Conservation (phyloP, 495 filamentous ascomycete genomes). For the Daldinia caldariorum region DNA sequence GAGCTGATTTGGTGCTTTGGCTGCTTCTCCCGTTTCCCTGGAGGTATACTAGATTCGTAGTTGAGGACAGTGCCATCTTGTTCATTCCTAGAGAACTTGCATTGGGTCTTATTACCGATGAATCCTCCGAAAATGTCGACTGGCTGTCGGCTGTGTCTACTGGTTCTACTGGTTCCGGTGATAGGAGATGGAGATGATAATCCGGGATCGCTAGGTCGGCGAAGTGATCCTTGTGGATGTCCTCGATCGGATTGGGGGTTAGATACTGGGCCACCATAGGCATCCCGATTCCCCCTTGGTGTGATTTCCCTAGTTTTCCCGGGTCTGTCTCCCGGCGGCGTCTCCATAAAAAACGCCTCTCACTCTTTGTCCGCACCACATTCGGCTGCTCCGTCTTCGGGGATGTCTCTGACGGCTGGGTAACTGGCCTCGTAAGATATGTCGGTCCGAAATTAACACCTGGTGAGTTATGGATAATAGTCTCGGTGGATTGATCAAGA, state of each 20-base stretch:
- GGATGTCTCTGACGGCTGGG: conserved; percentile 17
- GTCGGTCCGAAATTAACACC: conserved; percentile 4
- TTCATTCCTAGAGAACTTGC: conserved; percentile 11
- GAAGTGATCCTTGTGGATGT: conserved; percentile 37
- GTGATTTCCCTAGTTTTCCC: conserved; percentile 23
- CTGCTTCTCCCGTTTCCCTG: conserved; percentile 12
- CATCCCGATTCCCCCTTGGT: conserved; percentile 18
- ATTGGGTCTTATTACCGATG: conserved; percentile 27
- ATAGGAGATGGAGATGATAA: conserved; percentile 42
- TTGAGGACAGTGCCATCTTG: conserved; percentile 23
- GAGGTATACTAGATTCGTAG: conserved; percentile 28
- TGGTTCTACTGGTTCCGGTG: conserved; percentile 24
- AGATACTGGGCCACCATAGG: conserved; percentile 23
- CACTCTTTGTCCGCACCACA: conserved; percentile 27
- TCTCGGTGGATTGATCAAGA: conserved; percentile 37
- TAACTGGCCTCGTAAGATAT: conserved; percentile 16
- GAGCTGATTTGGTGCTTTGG: conserved; percentile 33
- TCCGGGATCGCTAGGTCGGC: conserved; percentile 42
- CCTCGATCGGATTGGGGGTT: conserved; percentile 24
- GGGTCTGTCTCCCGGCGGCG: conserved; percentile 42
- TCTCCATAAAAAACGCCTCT: conserved; percentile 49
- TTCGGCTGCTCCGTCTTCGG: conserved; percentile 9
- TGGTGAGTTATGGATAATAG: conserved; percentile 40
- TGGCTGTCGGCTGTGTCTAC: conserved; percentile 25
- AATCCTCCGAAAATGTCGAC: conserved; percentile 30